These are phyloP conservation scores for Discostella stelligera DNA, from an alignment of 352 stramenopile genomes.

Conservation along the genomic window DNA sequence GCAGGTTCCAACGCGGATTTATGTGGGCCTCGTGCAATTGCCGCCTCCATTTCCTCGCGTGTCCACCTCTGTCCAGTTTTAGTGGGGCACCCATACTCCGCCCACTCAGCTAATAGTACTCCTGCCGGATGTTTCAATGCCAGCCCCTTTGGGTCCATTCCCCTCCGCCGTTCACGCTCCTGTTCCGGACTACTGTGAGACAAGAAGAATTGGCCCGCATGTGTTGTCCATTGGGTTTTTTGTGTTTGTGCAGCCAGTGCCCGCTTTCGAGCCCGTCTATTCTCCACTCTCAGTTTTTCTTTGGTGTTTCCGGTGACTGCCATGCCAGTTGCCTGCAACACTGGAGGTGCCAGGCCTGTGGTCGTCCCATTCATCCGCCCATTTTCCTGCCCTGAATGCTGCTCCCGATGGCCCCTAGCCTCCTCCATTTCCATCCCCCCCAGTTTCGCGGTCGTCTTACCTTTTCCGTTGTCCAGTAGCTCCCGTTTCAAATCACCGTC, in stretches of 20 bases:
- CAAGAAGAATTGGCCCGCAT: background rate
- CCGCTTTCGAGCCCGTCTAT: background rate
- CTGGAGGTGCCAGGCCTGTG: background rate
- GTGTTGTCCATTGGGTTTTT: background rate
- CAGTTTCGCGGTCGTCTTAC: no score
- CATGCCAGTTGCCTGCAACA: background rate
- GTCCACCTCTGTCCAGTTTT: conserved; percentile 16
- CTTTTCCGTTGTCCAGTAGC: background rate
- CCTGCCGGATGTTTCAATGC: conserved; percentile 20
- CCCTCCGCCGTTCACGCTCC: background rate
- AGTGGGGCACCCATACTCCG: conserved; percentile 21
- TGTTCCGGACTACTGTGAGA: no score
- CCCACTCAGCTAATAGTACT: conserved; percentile 12
- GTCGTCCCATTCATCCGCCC: background rate
- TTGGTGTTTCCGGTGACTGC: background rate
- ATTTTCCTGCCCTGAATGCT: background rate
- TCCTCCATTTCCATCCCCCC: no score
- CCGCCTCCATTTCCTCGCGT: conserved; percentile 18
- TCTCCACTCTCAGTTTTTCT: background rate
- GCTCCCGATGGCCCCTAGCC: no score
- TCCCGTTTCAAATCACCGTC: background rate
- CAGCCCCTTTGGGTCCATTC: conserved; percentile 15
- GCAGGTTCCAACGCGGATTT: conserved; percentile 8
- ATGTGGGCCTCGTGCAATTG: conserved; percentile 18
- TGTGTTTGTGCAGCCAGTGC: background rate